These are phyloP conservation scores for Corylus avellana DNA, from an alignment of 306 rosid genomes.

Conservation along the genomic window DNA sequence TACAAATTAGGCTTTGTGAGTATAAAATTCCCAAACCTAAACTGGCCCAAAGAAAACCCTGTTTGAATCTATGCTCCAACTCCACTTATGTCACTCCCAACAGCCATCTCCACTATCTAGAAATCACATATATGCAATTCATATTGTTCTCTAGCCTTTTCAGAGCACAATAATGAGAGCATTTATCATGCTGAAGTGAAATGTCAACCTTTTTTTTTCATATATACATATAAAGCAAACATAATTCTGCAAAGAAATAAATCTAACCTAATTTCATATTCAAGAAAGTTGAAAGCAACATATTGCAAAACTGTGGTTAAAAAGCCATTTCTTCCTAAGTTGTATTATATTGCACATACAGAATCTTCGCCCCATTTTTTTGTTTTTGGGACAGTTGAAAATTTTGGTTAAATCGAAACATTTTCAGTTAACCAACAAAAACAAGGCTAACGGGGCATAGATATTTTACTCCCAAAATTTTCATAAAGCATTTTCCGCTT, in stretches of 20 bases:
- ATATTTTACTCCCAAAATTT: too few species aligned
- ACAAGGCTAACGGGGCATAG: too few species aligned
- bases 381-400: too few species aligned
- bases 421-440: too few species aligned
- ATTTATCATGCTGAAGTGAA: neutral
- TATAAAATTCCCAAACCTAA: neutral
- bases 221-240: neutral
- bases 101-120: neutral
- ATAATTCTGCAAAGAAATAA: neutral
- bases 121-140: neutral
- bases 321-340: neutral
- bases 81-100: slow-evolving; percentile 1
- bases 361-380: slow-evolving; percentile 6
- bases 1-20: neutral
- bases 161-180: neutral
- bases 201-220: slow-evolving; percentile 2
- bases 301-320: neutral
- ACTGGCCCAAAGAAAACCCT: neutral
- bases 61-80: neutral
- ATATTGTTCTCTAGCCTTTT: neutral
- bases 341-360: slow-evolving; percentile 12
- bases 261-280: neutral
- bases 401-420: too few species aligned
- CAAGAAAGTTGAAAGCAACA: neutral
- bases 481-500: too few species aligned